phyloP scores from a whole-genome alignment of 2,329 filamentous ascomycete species.

The Colletotrichum karsti region DNA sequence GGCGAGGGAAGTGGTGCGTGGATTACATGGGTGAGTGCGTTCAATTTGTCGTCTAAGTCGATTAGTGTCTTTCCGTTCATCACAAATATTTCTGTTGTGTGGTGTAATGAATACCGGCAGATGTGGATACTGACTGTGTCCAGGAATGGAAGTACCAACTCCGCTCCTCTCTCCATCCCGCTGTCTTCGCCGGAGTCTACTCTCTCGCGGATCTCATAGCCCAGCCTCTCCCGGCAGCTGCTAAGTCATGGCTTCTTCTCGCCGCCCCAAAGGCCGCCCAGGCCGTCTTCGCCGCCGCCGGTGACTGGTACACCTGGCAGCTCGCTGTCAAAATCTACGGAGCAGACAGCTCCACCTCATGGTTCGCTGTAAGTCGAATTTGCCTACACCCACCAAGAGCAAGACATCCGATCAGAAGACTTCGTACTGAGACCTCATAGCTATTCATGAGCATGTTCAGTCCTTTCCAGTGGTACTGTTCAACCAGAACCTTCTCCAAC shows the following conservation, averaged over 20 bases:
- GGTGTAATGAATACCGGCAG: not conserved
- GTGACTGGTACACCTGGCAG: constrained; percentile 90
- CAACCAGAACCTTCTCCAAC: constrained; percentile 93
- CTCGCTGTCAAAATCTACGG: constrained; percentile 81
- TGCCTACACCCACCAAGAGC: constrained; percentile 22
- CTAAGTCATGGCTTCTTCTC: constrained; percentile 73
- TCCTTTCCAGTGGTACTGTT: constrained; percentile 98
- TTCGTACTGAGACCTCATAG: constrained; percentile 47
- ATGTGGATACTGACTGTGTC: constrained; percentile 21
- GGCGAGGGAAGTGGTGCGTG: constrained; percentile 81
- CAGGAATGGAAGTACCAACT: constrained; percentile 94
- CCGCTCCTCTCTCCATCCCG: constrained; percentile 91
- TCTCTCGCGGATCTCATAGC: constrained; percentile 66
- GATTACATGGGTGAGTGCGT: constrained; percentile 86
- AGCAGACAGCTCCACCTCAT: constrained; percentile 66
- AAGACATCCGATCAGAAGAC: not conserved
- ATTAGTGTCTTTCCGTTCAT: not conserved
- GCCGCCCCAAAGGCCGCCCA: constrained; percentile 80
- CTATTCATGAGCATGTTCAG: constrained; percentile 76
- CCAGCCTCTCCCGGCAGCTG: constrained; percentile 56
- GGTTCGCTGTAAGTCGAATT: constrained; percentile 69
- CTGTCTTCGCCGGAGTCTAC: constrained; percentile 83
- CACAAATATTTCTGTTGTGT: not conserved
- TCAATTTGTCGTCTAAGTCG: not conserved
- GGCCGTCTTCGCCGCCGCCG: constrained; percentile 77